A percentile compares a stretch with the other conserved stretches of the same genome.
phyloP scores from a whole-genome alignment of 108 stramenopile genomes.

The Seminavis robusta region DNA sequence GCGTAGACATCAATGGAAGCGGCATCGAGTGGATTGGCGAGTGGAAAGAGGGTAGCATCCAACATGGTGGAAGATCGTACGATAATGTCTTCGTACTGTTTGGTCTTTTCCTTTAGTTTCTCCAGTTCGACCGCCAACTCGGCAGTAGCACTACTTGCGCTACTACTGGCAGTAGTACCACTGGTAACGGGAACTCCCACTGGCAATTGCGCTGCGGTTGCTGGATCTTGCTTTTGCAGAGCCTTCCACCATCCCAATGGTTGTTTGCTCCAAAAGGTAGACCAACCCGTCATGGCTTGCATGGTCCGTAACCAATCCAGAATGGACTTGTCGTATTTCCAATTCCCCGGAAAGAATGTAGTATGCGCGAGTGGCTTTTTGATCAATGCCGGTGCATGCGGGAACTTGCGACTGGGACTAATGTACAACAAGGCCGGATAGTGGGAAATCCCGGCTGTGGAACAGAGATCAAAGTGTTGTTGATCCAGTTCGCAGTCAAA shows the following conservation, averaged over 20 bases:
- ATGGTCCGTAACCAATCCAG: slow-evolving; percentile 80
- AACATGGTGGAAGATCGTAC: slow-evolving; percentile 40
- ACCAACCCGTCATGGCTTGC: slow-evolving; percentile 67
- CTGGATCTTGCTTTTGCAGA: slow-evolving; percentile 21
- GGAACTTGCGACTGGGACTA: slow-evolving; percentile 56
- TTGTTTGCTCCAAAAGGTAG: too few relatives aligned
- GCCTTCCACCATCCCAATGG: slow-evolving; percentile 43
- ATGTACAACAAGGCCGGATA: slow-evolving; percentile 83
- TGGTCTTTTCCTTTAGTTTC: slow-evolving; percentile 26
- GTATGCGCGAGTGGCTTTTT: slow-evolving; percentile 46
- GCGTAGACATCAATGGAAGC: slow-evolving; percentile 40
- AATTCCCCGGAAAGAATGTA: slow-evolving; percentile 72
- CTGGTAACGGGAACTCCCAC: slow-evolving; percentile 26
- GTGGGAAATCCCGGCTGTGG: slow-evolving; percentile 33
- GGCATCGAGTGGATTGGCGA: background rate
- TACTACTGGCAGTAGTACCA: slow-evolving; percentile 1
- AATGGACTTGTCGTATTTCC: slow-evolving; percentile 65
- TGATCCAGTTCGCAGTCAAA: slow-evolving; percentile 77
- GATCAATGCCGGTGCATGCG: slow-evolving; percentile 27
- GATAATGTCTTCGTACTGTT: slow-evolving; percentile 30
- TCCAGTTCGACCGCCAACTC: slow-evolving; percentile 12
- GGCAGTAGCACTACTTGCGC: slow-evolving; percentile 16
- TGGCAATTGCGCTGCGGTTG: slow-evolving; percentile 15
- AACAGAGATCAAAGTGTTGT: slow-evolving; percentile 48
- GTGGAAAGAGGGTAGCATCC: slow-evolving; percentile 55